Evolutionary conservation across 169 alveolate species (phyloP).

Genomic region (Eimeria maxima): DNA sequence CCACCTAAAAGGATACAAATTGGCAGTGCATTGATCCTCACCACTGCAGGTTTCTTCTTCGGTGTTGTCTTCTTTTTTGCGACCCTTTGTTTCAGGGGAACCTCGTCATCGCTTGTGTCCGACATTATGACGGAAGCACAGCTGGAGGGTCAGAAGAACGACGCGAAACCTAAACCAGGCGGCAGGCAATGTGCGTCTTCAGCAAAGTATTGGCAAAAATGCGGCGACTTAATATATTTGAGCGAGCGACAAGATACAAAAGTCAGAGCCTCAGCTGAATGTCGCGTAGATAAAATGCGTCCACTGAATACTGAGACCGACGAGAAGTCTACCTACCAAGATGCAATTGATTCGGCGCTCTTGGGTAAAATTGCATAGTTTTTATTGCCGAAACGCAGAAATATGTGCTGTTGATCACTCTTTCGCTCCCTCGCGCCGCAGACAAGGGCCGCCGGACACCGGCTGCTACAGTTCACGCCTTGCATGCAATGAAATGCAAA

Average conservation of each 20-base stretch:
- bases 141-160: neutral
- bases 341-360: neutral
- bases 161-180: neutral
- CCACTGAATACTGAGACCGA: neutral
- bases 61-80: conserved; percentile 39
- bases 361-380: neutral
- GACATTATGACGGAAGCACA: conserved; percentile 13
- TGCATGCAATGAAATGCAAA: neutral
- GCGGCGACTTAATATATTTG: neutral
- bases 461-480: neutral
- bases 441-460: conserved; percentile 4
- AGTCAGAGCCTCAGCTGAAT: neutral
- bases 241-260: neutral
- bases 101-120: conserved; percentile 62
- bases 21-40: neutral
- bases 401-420: neutral
- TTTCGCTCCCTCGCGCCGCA: neutral
- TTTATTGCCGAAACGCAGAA: neutral
- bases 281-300: neutral
- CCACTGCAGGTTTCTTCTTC: conserved; percentile 55
- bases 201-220: neutral
- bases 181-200: neutral
- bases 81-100: conserved; percentile 70
- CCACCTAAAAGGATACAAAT: neutral
- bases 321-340: neutral